Percentiles rank a stretch among this genome's conserved stretches.
Conservation (phyloP, 306 rosid species). For the Malus orientalis region DNA sequence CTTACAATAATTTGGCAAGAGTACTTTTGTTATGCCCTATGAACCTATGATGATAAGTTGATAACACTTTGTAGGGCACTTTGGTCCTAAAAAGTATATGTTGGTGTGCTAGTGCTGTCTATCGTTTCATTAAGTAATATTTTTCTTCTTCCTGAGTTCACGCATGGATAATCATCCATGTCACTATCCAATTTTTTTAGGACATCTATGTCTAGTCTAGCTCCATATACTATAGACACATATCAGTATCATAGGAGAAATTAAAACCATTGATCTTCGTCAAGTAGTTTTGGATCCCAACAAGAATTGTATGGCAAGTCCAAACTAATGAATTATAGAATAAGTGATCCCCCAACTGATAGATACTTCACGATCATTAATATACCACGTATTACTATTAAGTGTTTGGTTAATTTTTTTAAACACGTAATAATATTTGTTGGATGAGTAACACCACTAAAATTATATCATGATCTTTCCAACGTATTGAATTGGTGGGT, state of each 20-base stretch:
- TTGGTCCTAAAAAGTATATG: not conserved
- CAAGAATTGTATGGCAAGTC: conserved; percentile 26
- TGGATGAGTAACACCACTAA: too few species aligned
- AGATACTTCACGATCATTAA: too few species aligned
- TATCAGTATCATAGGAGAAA: not conserved
- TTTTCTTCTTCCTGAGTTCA: conserved; percentile 7
- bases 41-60: not conserved
- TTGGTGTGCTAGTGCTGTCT: conserved; percentile 25
- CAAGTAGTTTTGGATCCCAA: conserved; percentile 21
- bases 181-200: conserved; percentile 42
- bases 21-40: not conserved
- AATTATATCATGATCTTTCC: too few species aligned
- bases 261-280: not conserved
- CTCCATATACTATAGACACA: not conserved
- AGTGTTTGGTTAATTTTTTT: too few species aligned
- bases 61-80: not conserved
- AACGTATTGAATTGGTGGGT: too few species aligned
- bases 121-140: conserved; percentile 24
- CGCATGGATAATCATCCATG: conserved; percentile 30
- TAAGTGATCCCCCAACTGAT: too few species aligned
- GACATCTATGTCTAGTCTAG: not conserved
- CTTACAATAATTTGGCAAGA: not conserved
- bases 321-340: not conserved
- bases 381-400: too few species aligned
- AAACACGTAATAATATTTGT: too few species aligned